These are phyloP conservation scores for Chalaropsis thielavioides DNA, from an alignment of 2,329 filamentous ascomycete genomes.

Conservation along the genomic window DNA sequence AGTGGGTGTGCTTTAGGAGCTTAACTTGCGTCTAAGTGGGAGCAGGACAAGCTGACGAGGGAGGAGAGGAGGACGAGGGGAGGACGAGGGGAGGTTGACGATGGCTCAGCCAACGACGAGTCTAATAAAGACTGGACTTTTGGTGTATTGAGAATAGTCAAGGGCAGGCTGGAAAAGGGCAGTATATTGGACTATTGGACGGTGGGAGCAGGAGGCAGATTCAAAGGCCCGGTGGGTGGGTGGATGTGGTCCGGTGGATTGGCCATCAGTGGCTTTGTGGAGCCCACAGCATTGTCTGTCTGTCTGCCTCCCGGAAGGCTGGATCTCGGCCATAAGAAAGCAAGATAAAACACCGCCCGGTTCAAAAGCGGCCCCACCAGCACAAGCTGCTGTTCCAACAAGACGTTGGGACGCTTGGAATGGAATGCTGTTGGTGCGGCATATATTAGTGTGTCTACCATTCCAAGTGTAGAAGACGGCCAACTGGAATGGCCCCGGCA, in stretches of 20 bases:
- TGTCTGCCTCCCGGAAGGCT: too few species aligned
- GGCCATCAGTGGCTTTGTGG: too few species aligned
- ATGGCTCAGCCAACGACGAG: not conserved
- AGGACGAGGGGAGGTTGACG: not conserved
- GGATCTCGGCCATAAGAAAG: too few species aligned
- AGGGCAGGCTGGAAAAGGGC: not conserved
- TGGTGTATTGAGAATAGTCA: not conserved
- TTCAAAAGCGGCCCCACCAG: not conserved
- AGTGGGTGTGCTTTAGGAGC: not conserved
- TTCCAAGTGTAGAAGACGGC: not conserved
- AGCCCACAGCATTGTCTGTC: too few species aligned
- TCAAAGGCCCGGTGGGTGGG: too few species aligned
- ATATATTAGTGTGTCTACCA: not conserved
- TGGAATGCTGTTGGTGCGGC: not conserved
- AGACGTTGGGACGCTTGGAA: too few species aligned
- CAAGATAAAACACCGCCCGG: not conserved
- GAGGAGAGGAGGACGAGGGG: not conserved
- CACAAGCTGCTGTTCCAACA: too few species aligned
- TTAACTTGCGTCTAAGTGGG: not conserved
- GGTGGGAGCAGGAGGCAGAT: too few species aligned
- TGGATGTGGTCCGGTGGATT: too few species aligned
- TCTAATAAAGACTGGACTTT: not conserved
- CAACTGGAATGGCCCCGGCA: not conserved
- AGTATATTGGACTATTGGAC: not conserved
- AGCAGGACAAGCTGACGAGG: conserved; percentile 1